Base-by-base conservation (phyloP, 805 yeast genomes). In the Ogataea glucozyma region DNA sequence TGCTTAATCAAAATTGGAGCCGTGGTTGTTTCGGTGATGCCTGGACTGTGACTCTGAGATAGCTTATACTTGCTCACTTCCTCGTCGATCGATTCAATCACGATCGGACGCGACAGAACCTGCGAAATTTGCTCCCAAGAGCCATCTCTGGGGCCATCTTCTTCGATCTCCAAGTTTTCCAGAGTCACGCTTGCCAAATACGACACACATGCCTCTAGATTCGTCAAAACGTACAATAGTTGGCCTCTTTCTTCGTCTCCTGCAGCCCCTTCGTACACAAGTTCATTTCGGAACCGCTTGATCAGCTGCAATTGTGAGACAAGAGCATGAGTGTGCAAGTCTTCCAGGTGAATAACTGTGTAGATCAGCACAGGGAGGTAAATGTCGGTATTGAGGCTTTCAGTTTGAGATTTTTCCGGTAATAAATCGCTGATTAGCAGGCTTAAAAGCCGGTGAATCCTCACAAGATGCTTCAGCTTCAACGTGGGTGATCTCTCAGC, bases 161-260 rank as follows among this genome's bases (percentile, higher is more conserved):
- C n/a, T n/a, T n/a, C 49, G n/a, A 65, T 43, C 21, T 54, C 53
- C 24, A 65, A 45, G 45, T 66, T 62, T n/a, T 56, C 61, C 7
- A 58, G 23, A 0, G 64, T 63, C 4, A 63, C 68, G 33, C 63
- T 61, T 3, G 61, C 51, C 16, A 66, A 38, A 38, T 65, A 66
- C 6, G 67, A 58, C 11, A 66, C 42, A 23, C 66, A 56, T 4
- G 71, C 71, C 45, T 66, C 70, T 38, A 64, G 55, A 39, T 66
- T 66, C 1, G 71, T 65, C 32, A 62, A 47, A 13, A 64, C 65
- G 39, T 66, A 66, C 13, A 65, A 43, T 24, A 66, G 41, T 34
- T 61, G 61, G 4, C 69, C 68, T 18, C 43, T 55, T 33, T 62
- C 66, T n/a, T 53, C 54, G 38, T 59, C n/a, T n/a, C n/a, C n/a